Conservation (phyloP, 257 asterid species). For the Solanum clarkiae region DNA sequence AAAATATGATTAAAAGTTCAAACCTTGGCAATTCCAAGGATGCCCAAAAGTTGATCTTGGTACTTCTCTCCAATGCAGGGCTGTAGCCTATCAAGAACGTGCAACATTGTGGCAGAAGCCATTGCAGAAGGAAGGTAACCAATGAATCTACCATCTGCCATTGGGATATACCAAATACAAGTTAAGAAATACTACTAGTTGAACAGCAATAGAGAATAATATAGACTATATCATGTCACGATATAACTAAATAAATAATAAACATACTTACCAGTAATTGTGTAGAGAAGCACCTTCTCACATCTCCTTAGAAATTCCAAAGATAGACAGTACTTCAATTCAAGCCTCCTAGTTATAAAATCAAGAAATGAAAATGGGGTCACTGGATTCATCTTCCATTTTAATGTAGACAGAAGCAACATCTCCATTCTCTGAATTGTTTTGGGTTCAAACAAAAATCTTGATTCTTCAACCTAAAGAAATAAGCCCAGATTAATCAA, state of each 20-base stretch:
- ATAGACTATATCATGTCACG: neutral
- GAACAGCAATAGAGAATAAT: neutral
- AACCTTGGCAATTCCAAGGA: conserved; percentile 74
- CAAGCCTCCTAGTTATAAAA: conserved; percentile 21
- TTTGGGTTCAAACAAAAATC: conserved; percentile 43
- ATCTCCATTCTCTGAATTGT: conserved; percentile 67
- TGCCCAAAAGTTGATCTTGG: conserved; percentile 41
- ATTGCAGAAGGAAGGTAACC: conserved; percentile 56
- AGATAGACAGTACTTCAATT: conserved; percentile 3
- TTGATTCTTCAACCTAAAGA: conserved; percentile 36
- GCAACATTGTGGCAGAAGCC: conserved; percentile 78
- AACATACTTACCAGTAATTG: conserved; percentile 26
- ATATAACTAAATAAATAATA: neutral
- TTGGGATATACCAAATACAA: neutral
- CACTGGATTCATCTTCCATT: conserved; percentile 71
- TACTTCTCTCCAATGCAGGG: conserved; percentile 41
- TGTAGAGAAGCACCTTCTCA: conserved; percentile 37
- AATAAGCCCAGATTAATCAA: neutral
- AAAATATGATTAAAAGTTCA: neutral
- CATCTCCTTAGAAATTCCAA: conserved; percentile 37
- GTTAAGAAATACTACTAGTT: neutral
- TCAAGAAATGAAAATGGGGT: conserved; percentile 52
- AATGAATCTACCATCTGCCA: conserved; percentile 61
- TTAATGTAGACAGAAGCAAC: conserved; percentile 35
- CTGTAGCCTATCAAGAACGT: conserved; percentile 37